phyloP scores from a whole-genome alignment of 306 rosid species.

The Citrullus mucosospermus region DNA sequence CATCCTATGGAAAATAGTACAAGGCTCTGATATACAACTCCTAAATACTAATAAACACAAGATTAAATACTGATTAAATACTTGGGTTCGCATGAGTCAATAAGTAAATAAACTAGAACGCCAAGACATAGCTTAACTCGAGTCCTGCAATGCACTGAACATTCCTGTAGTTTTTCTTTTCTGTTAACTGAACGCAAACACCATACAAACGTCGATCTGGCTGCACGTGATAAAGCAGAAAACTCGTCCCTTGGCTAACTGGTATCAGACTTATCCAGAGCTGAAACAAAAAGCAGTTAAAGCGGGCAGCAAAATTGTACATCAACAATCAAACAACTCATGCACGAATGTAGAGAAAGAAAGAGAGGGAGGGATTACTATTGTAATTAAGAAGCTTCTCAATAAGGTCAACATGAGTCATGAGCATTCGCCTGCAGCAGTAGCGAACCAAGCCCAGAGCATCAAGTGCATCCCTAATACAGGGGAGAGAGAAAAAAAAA shows the following conservation, averaged over 20 bases:
- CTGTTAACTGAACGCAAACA: background rate
- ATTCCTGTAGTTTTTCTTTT: background rate
- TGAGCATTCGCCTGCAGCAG: constrained; percentile 92
- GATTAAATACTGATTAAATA: background rate
- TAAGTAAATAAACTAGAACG: background rate
- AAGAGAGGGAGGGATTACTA: constrained; percentile 18
- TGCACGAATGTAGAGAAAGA: background rate
- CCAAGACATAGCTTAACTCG: background rate
- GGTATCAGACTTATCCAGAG: constrained; percentile 54
- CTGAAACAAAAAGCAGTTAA: constrained; percentile 24
- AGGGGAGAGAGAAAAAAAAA: background rate
- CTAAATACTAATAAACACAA: background rate
- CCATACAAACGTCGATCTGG: background rate
- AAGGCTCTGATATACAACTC: background rate
- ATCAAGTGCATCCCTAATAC: constrained; percentile 78
- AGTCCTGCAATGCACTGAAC: background rate
- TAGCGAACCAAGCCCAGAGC: constrained; percentile 84
- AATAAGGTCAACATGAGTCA: constrained; percentile 96
- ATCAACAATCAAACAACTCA: background rate
- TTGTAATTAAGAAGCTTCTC: constrained; percentile 96
- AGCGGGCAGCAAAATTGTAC: background rate
- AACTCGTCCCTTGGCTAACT: constrained; percentile 28
- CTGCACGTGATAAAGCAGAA: background rate
- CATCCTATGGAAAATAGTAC: too few species aligned
- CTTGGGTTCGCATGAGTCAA: background rate